A percentile compares a stretch with the other conserved stretches of the same genome.
Conservation (phyloP, 257 asterid species). For the Gentiana dahurica region DNA sequence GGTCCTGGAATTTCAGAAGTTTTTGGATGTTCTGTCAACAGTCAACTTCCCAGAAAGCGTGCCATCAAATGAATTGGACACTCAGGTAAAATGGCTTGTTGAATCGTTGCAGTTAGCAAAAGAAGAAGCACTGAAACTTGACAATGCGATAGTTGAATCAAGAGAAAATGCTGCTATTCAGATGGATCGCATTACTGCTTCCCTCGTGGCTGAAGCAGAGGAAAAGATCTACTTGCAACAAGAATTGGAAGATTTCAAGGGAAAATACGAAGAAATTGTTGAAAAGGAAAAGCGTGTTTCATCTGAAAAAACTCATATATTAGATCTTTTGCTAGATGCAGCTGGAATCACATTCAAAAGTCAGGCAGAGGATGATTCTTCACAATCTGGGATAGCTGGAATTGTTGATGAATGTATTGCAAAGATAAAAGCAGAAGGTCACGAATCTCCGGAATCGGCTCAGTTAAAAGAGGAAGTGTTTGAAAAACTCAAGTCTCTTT, state of each 20-base stretch:
- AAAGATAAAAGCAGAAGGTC: conserved; percentile 45
- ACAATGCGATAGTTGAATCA: conserved; percentile 36
- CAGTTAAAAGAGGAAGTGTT: conserved; percentile 27
- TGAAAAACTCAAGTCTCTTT: conserved; percentile 50
- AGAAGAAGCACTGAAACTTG: conserved; percentile 49
- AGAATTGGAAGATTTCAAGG: conserved; percentile 52
- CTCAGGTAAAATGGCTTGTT: conserved; percentile 47
- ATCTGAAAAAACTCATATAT: conserved; percentile 44
- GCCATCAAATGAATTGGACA: conserved; percentile 39
- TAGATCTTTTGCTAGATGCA: conserved; percentile 55
- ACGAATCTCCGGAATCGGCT: conserved; percentile 30
- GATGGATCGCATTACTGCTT: conserved; percentile 45
- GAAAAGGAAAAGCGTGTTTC: conserved; percentile 11
- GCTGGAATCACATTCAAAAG: conserved; percentile 42
- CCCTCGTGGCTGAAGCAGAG: conserved; percentile 50
- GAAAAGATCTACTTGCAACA: conserved; percentile 42
- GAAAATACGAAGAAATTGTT: conserved; percentile 23
- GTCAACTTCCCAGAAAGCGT: conserved; percentile 60
- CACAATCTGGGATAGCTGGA: conserved; percentile 29
- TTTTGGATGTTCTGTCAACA: conserved; percentile 29
- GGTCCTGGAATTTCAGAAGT: conserved; percentile 39
- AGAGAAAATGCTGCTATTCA: conserved; percentile 45
- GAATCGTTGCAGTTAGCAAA: conserved; percentile 43
- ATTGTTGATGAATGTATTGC: conserved; percentile 45
- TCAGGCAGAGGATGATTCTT: conserved; percentile 24